Percentiles rank a stretch among this genome's conserved stretches.
phyloP scores from a whole-genome alignment of 306 rosid species.

The Dalbergia oliveri region DNA sequence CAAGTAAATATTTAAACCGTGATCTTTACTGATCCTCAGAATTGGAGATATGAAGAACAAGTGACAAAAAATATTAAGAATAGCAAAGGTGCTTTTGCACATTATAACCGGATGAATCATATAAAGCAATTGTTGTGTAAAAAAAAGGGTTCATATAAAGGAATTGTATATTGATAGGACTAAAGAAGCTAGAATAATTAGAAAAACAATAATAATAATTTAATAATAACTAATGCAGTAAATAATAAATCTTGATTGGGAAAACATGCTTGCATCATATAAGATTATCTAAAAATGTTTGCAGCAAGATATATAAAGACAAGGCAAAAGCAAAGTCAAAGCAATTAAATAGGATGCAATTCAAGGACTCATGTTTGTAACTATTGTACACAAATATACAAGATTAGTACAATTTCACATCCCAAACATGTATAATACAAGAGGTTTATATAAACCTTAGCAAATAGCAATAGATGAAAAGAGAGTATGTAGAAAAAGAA shows the following conservation, averaged over 20 bases:
- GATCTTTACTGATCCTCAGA: not conserved
- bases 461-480: constrained; percentile 1
- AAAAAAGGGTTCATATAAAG: too few species aligned
- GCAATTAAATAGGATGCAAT: constrained; percentile 40
- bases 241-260: not conserved
- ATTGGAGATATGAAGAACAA: constrained; percentile 23
- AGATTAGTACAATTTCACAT: not conserved
- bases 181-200: constrained; percentile 4
- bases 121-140: not conserved
- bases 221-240: not conserved
- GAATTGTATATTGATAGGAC: not conserved
- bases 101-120: not conserved
- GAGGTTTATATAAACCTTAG: constrained; percentile 45
- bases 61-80: not conserved
- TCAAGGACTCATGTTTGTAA: not conserved
- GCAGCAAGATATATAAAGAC: constrained; percentile 1
- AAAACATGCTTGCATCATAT: not conserved
- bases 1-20: not conserved
- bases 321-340: constrained; percentile 10
- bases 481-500: constrained; percentile 16
- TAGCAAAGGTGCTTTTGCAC: not conserved
- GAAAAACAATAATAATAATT: not conserved
- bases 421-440: constrained; percentile 12
- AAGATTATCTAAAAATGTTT: not conserved
- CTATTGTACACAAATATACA: not conserved